Base-by-base conservation (phyloP, 352 stramenopile species). In the Pythium periplocum region DNA sequence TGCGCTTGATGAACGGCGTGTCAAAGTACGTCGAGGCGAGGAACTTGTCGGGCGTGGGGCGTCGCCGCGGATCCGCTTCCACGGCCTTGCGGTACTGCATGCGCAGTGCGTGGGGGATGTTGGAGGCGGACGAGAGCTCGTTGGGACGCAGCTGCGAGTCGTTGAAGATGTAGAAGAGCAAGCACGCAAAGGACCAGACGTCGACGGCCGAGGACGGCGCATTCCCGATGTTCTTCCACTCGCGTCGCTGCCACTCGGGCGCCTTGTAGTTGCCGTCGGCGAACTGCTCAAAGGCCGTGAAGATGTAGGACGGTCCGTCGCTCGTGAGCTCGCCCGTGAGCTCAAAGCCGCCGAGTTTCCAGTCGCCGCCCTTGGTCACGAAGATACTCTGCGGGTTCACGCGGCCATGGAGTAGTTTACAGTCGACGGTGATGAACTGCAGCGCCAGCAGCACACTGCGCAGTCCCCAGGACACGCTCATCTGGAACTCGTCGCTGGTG, bases 281-380 rank as follows among this genome's bases (percentile, higher is more conserved):
- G 69, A 82, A 87, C 83, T 97, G 69, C 83, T 96, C 75, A 45
- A 87, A 89, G 4, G 73, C 56, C 42, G 82, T 92, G 61, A 83
- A 92, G 30, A 85, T 69, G 47, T 83, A 83, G 4, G 80, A 86
- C 57, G 91, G 69, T 31, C 87, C 90, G 52, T 93, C 80, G 17
- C 53, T 73, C 2, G 83, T 95, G 51, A 96, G 61, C 51, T 95
- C 84, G 3, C 85, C 92, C 12, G 95, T 90, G 12, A 98, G 56
- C 53, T 95, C 89, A 53, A 98, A 97, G 7, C 93, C 95, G 33
- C 81, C 93, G 12, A 98, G 75, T 59, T 98, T 98, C 78, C 96
- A 98, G 73, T 98, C 95, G 46, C 95, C 95, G 44, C 87, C 88
- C 69, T 89, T 91, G 7, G 94, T 98, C 1, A 98, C 95, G 58